A percentile compares a stretch with the other conserved stretches of the same genome.
These are phyloP conservation scores for Elsinoe necatrix DNA, from an alignment of 2,329 filamentous ascomycete species.

Conservation along the genomic window DNA sequence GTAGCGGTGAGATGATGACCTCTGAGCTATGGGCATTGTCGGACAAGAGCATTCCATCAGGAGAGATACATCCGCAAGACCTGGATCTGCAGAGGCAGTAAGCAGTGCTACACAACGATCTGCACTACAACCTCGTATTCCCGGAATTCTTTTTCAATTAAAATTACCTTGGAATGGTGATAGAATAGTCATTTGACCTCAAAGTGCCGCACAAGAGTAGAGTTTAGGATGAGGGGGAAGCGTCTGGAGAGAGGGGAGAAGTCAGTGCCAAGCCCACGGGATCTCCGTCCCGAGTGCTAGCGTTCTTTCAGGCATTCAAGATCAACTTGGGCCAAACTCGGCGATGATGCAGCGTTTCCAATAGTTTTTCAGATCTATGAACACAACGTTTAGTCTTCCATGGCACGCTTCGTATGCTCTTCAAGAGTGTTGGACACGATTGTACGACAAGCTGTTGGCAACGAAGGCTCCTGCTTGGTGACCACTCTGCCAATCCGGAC, in stretches of 20 bases:
- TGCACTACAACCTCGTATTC: constrained; percentile 1
- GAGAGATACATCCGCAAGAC: neutral
- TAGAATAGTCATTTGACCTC: constrained; percentile 9
- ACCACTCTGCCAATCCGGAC: neutral
- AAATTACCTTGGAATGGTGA: neutral
- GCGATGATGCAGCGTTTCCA: neutral
- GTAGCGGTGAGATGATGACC: constrained; percentile 2
- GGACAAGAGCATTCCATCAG: neutral
- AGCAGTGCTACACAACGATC: neutral
- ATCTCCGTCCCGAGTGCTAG: neutral
- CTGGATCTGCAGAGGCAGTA: neutral
- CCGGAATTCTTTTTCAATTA: neutral
- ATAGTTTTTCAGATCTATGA: neutral
- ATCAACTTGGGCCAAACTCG: neutral
- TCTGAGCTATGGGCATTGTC: neutral
- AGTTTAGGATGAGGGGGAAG: constrained; percentile 2
- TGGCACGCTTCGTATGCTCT: constrained; percentile 12
- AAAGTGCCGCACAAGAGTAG: constrained; percentile 5
- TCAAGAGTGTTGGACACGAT: constrained; percentile 1
- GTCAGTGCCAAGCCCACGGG: constrained; percentile 6
- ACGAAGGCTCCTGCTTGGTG: neutral
- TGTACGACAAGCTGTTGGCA: constrained; percentile 5
- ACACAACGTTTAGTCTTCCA: neutral
- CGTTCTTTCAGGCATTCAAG: neutral
- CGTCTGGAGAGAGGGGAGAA: neutral